Percentiles rank a stretch among this genome's conserved stretches.
These are phyloP conservation scores for Trametopsis cervina DNA, from an alignment of 768 basidiomycete genomes.

Conservation along the genomic window DNA sequence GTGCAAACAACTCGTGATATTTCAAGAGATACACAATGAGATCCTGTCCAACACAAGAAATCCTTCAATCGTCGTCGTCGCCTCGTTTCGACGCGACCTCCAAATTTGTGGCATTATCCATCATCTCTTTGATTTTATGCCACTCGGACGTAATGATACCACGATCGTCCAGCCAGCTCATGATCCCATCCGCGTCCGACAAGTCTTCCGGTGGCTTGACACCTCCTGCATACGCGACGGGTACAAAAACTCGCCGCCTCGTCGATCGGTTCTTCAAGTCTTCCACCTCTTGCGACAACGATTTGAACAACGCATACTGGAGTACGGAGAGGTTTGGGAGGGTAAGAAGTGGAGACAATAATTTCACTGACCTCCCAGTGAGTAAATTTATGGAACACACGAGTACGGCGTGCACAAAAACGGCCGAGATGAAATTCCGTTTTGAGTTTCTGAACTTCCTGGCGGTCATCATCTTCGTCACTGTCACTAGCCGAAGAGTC, in stretches of 20 bases:
- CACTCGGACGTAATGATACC: conserved; percentile 62
- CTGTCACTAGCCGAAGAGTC: conserved; percentile 15
- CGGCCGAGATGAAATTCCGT: conserved; percentile 62
- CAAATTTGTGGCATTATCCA: conserved; percentile 64
- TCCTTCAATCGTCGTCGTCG: conserved; percentile 28
- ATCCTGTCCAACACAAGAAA: too few relatives aligned
- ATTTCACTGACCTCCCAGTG: conserved; percentile 72
- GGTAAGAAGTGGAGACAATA: neutral
- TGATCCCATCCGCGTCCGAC: conserved; percentile 67
- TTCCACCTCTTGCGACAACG: conserved; percentile 52
- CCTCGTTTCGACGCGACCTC: conserved; percentile 45
- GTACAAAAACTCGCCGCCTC: conserved; percentile 38
- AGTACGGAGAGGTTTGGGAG: neutral
- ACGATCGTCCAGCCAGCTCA: conserved; percentile 74
- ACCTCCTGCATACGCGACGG: conserved; percentile 48
- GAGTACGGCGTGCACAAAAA: conserved; percentile 67
- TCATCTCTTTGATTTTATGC: conserved; percentile 63
- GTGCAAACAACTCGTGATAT: too few relatives aligned
- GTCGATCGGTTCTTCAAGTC: conserved; percentile 30
- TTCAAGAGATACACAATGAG: too few relatives aligned
- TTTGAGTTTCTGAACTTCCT: conserved; percentile 10
- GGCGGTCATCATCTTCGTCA: conserved; percentile 18
- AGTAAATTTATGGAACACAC: conserved; percentile 61
- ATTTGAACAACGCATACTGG: conserved; percentile 60
- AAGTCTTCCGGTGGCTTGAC: conserved; percentile 59